Percentiles rank a stretch among this genome's conserved stretches.
Evolutionary conservation across 345 rosid species (phyloP).

Genomic region (Turnera subulata): DNA sequence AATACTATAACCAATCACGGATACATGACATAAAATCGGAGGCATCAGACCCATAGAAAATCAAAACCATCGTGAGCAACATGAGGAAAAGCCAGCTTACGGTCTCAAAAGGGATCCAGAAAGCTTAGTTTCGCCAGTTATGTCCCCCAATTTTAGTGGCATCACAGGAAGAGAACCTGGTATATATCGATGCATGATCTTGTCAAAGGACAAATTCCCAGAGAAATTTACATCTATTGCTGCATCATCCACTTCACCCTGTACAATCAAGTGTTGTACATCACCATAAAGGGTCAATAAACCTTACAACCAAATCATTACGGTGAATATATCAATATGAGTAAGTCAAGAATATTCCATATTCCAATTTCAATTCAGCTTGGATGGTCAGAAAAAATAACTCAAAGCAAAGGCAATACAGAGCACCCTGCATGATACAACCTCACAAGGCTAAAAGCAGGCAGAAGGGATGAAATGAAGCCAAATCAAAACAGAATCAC

Average conservation of each 20-base stretch:
- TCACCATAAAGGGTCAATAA: constrained; percentile 19
- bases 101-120: constrained; percentile 94
- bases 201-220: constrained; percentile 72
- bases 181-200: constrained; percentile 66
- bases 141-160: constrained; percentile 76
- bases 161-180: constrained; percentile 62
- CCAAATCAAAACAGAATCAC: neutral
- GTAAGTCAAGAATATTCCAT: neutral
- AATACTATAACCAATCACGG: constrained; percentile 6
- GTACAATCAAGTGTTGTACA: constrained; percentile 22
- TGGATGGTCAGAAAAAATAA: constrained; percentile 10
- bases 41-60: constrained; percentile 8
- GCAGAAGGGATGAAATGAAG: constrained; percentile 5
- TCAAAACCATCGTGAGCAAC: neutral
- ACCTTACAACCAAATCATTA: neutral
- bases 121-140: constrained; percentile 90
- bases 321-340: neutral
- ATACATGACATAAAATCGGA: constrained; percentile 4
- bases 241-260: constrained; percentile 93
- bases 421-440: neutral
- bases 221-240: constrained; percentile 93
- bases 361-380: constrained; percentile 7
- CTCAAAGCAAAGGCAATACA: constrained; percentile 11
- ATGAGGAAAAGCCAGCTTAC: constrained; percentile 42
- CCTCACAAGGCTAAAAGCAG: constrained; percentile 4